A percentile compares a stretch with the other conserved stretches of the same genome.
Evolutionary conservation across 495 filamentous ascomycete genomes (phyloP).

Genomic region (Aspergillus hancockii): DNA sequence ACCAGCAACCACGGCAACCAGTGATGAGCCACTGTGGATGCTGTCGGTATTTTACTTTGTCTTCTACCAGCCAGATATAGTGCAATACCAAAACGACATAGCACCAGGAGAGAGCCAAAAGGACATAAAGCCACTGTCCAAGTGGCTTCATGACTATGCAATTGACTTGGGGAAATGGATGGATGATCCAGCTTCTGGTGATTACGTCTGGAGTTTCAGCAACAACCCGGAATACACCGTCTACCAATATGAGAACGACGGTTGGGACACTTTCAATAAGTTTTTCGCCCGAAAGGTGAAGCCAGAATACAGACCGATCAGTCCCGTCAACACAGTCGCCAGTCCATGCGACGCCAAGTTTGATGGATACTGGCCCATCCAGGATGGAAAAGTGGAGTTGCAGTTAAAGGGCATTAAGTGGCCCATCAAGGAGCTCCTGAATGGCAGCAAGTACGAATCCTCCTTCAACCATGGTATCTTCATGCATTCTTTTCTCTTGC

Average conservation of each 20-base stretch:
- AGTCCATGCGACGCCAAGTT: slow-evolving; percentile 3
- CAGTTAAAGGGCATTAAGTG: slow-evolving; percentile 2
- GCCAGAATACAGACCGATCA: not conserved
- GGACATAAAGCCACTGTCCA: not conserved
- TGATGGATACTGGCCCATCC: not conserved
- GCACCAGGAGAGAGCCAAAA: not conserved
- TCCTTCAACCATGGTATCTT: not conserved
- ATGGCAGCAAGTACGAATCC: not conserved
- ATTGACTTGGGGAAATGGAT: not conserved
- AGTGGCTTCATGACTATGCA: not conserved
- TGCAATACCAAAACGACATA: not conserved
- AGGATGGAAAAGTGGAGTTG: not conserved
- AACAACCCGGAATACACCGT: not conserved
- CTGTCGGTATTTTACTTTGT: slow-evolving; percentile 2
- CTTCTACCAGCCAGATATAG: slow-evolving; percentile 1
- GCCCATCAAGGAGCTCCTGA: slow-evolving; percentile 1
- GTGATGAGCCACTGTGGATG: slow-evolving; percentile 5
- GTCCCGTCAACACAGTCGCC: not conserved
- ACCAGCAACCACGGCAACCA: not conserved
- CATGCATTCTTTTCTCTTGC: slow-evolving; percentile 4
- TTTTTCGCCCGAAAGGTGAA: slow-evolving; percentile 6
- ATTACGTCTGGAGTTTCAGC: not conserved
- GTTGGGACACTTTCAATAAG: not conserved
- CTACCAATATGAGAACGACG: not conserved
- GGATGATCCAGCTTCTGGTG: not conserved